Evolutionary conservation across 2,329 filamentous ascomycete genomes (phyloP), one percentile per base, ranked within the genome.

Genomic region (Neopestalotiopsis sp.): DNA sequence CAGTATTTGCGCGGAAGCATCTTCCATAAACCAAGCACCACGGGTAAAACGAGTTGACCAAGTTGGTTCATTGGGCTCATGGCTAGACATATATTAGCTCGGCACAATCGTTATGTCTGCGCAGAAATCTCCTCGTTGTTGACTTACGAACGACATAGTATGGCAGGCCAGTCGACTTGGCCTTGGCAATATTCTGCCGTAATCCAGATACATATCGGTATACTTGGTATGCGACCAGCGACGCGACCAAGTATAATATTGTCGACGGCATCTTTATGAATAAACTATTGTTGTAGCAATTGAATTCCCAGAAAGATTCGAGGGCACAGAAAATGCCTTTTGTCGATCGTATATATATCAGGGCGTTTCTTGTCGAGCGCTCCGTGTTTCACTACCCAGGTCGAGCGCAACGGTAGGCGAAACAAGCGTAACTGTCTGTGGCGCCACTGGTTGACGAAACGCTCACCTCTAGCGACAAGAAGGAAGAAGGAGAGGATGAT

Each of bases 21-120:
- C 68, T 83, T 84, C 72, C 92, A 82, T 14, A 91, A 68, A 2
- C 87, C 86, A 12, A 89, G 74, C 85, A 84, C 90, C 56, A 90
- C 70, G 65, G 78, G 78, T 72, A 84, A 82, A 2, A 86, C 86
- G 32, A 90, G 74, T 67, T 90, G 82, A 87, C 89, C 92, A 28
- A 84, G 74, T 17, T 83, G 72, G 72, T 84, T 86, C 74, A 87
- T 85, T 1, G 86, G 83, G 24, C 80, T 82, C 57, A 82, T 76
- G 14, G 86, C 86, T 89, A 69, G 52, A 57, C 32, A 45, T 68
- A 34, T 4, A 24, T 38, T 4, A 2, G 12, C 13, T 34, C 4
- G 17, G 28, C 30, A n/a, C 14, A n/a, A 13, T 6, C 10, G 4
- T 13, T 2, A 10, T 40, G 7, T 34, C 32, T 20, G 59, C 14